phyloP scores from a whole-genome alignment of 495 filamentous ascomycete species.

The Penicillium angulare region DNA sequence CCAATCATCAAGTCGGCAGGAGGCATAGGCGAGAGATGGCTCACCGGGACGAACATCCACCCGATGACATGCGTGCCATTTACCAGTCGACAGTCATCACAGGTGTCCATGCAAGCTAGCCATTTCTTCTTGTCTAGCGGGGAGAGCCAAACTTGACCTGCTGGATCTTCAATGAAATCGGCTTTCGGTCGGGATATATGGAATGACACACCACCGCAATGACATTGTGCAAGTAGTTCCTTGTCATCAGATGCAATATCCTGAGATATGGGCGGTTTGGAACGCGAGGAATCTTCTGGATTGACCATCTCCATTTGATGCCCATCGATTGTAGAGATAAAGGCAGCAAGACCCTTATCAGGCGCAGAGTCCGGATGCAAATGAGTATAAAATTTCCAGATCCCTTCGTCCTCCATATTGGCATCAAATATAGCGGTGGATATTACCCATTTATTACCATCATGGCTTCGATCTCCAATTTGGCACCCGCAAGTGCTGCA shows the following conservation, averaged over 20 bases:
- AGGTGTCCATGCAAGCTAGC: conserved; percentile 43
- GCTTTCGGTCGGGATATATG: conserved; percentile 32
- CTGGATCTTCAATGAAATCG: conserved; percentile 26
- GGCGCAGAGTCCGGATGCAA: conserved; percentile 42
- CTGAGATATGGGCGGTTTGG: not conserved
- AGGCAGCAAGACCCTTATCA: conserved; percentile 41
- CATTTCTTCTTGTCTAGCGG: conserved; percentile 38
- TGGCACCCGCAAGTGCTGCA: conserved; percentile 47
- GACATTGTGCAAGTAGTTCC: conserved; percentile 40
- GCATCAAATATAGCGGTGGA: conserved; percentile 33
- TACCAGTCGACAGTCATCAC: conserved; percentile 50
- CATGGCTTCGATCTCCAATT: conserved; percentile 26
- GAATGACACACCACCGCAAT: conserved; percentile 51
- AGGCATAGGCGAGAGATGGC: conserved; percentile 21
- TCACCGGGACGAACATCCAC: conserved; percentile 42
- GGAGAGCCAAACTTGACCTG: conserved; percentile 39
- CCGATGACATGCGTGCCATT: conserved; percentile 43
- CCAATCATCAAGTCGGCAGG: conserved; percentile 37
- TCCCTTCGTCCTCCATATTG: conserved; percentile 17
- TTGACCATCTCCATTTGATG: conserved; percentile 19
- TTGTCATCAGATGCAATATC: not conserved
- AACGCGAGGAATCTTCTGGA: conserved; percentile 4
- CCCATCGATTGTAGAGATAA: conserved; percentile 32
- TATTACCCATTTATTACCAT: conserved; percentile 20
- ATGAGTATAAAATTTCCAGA: conserved; percentile 38